A percentile compares a stretch with the other conserved stretches of the same genome.
Evolutionary conservation across 495 filamentous ascomycete genomes (phyloP).

Genomic region (Choiromyces venosus): DNA sequence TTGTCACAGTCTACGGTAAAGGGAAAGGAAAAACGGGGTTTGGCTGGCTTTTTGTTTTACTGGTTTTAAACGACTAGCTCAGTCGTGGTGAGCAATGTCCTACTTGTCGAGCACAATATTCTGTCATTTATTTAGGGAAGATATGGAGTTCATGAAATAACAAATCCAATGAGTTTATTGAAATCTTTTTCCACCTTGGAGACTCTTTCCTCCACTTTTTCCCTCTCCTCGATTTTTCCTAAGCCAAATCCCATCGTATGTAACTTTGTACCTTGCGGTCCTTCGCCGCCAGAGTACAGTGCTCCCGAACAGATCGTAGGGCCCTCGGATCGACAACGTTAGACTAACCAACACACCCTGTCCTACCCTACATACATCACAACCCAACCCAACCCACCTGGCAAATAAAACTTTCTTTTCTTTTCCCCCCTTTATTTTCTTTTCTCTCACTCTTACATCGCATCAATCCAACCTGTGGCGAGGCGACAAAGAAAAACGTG

Average conservation of each 20-base stretch:
- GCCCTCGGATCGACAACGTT: neutral
- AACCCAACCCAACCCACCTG: neutral
- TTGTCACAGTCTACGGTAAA: neutral
- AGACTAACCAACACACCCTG: neutral
- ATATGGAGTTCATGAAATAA: neutral
- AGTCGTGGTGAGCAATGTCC: neutral
- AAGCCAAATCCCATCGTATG: neutral
- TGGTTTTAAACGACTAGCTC: neutral
- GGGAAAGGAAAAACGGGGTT: neutral
- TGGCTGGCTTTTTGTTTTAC: constrained; percentile 1
- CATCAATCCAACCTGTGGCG: neutral
- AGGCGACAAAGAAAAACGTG: neutral
- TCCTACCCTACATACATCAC: neutral
- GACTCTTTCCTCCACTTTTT: neutral
- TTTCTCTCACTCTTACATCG: neutral
- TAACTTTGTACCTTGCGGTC: neutral
- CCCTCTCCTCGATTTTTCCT: neutral
- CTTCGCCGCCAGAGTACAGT: neutral
- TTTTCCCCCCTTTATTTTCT: neutral
- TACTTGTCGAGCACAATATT: neutral
- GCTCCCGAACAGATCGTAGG: neutral
- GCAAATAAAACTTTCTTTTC: neutral
- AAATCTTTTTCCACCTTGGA: neutral
- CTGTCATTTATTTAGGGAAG: neutral
- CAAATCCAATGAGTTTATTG: neutral